Evolutionary conservation across 306 rosid species (phyloP), one percentile per base, ranked within the genome.

Genomic region (Vachellia pachyceras): DNA sequence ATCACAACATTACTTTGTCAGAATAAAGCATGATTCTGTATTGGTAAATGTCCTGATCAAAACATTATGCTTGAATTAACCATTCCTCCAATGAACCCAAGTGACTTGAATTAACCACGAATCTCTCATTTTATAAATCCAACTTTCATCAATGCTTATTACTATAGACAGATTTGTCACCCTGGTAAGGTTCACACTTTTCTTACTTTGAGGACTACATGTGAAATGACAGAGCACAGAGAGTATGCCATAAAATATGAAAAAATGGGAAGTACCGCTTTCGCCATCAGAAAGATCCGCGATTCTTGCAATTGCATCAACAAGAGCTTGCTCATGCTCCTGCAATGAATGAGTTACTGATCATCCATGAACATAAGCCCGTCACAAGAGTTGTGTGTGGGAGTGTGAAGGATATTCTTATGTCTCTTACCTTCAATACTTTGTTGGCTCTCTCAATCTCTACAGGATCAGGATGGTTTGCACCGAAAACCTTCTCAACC

Each of bases 241-340:
- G 42, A 75, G 41, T 75, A 49, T 49, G 65, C 69, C 37, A 54
- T 39, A 54, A 67, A 45, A 42, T 50, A 42, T 29, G 54, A 47
- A 35, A 65, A 83, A 83, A 60, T 11, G 52, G 79, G 57, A 75
- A 80, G 54, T 94, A 94, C 98, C 97, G 40, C 93, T 92, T 84
- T 93, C 98, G 39, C 91, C 97, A 52, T 92, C 97, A 81, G 94
- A 94, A 75, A 92, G 87, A 63, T 89, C 94, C 13, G 82, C 77
- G 20, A 94, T 89, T 86, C 86, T 94, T 58, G 91, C 82, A 81
- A 94, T 86, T 41, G 98, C 98, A 83, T 94, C 96, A 5, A 94
- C 75, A 75, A 94, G 97, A 73, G 98, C 87, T 84, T 91, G 96
- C 77, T 94, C 98, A 65, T 94, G 98, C 15, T 92, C 98, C 98